A percentile compares a stretch with the other conserved stretches of the same genome.
Conservation (phyloP, 495 filamentous ascomycete genomes). For the Tuber melanosporum region DNA sequence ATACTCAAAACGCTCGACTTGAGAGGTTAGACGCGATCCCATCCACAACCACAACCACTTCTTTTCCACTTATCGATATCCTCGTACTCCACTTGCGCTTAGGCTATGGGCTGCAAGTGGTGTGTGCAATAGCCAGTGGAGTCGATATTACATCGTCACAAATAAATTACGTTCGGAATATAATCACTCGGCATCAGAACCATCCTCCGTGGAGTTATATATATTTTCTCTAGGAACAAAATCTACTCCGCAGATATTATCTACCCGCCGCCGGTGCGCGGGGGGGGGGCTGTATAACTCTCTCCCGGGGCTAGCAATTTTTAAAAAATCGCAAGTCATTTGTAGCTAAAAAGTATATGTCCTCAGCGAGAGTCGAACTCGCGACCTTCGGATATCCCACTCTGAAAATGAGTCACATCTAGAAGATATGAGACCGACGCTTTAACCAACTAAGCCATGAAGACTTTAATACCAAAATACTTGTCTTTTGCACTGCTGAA, state of each 20-base stretch:
- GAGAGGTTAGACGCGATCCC: too few relatives aligned
- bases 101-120: not conserved
- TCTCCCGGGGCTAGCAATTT: not conserved
- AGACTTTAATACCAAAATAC: slow-evolving; percentile 2
- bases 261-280: fast-evolving
- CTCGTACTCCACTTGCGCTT: not conserved
- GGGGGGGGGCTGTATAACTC: not conserved
- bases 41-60: not conserved
- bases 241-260: not conserved
- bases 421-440: slow-evolving; percentile 36
- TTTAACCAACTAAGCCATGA: slow-evolving; percentile 40
- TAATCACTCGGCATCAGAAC: not conserved
- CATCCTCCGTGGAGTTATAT: not conserved
- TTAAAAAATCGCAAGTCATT: not conserved
- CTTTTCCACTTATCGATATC: not conserved
- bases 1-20: too few relatives aligned
- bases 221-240: not conserved
- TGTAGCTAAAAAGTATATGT: slow-evolving; percentile 8
- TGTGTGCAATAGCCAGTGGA: not conserved
- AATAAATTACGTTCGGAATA: not conserved
- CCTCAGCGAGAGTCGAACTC: slow-evolving; percentile 38
- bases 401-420: slow-evolving; percentile 32
- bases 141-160: not conserved
- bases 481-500: not conserved
- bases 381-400: slow-evolving; percentile 38